These are phyloP conservation scores for Phellinidium pouzarii DNA, from an alignment of 1,284 basidiomycete species.

Conservation along the genomic window DNA sequence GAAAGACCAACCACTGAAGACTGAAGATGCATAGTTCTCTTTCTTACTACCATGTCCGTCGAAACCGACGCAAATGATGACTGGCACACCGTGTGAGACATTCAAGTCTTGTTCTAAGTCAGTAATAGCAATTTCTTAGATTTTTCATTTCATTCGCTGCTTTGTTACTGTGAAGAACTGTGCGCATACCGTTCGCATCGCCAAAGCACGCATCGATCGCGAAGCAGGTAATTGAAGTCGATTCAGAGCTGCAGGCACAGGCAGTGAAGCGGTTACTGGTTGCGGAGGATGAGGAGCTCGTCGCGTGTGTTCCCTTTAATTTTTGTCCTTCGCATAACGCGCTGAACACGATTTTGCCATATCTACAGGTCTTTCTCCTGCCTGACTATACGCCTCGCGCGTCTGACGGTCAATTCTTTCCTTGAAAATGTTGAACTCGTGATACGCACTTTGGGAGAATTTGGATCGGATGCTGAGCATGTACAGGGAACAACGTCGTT, in stretches of 20 bases:
- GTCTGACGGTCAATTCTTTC: constrained; percentile 77
- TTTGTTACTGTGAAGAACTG: constrained; percentile 37
- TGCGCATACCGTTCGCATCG: constrained; percentile 73
- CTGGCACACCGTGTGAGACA: constrained; percentile 29
- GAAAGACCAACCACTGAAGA: background rate
- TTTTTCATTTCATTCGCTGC: background rate
- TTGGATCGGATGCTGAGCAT: constrained; percentile 51
- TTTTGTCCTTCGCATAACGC: constrained; percentile 2
- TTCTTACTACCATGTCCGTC: constrained; percentile 25
- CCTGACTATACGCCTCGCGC: constrained; percentile 74
- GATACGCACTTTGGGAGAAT: constrained; percentile 74
- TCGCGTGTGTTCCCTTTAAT: constrained; percentile 47
- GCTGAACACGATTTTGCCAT: constrained; percentile 18
- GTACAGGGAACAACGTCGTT: background rate
- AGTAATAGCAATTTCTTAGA: background rate
- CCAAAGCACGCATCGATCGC: constrained; percentile 71
- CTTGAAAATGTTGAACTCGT: constrained; percentile 84
- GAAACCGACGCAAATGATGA: constrained; percentile 18
- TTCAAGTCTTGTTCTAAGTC: background rate
- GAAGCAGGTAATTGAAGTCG: constrained; percentile 77
- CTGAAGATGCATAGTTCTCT: no score
- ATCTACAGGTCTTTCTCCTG: constrained; percentile 57
- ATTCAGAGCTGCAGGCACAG: constrained; percentile 73
- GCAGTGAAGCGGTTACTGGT: constrained; percentile 66
- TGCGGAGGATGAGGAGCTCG: constrained; percentile 58